Percentiles rank a stretch among this genome's conserved stretches.
Conservation (phyloP, 345 rosid species). For the Iberis pinnata region DNA sequence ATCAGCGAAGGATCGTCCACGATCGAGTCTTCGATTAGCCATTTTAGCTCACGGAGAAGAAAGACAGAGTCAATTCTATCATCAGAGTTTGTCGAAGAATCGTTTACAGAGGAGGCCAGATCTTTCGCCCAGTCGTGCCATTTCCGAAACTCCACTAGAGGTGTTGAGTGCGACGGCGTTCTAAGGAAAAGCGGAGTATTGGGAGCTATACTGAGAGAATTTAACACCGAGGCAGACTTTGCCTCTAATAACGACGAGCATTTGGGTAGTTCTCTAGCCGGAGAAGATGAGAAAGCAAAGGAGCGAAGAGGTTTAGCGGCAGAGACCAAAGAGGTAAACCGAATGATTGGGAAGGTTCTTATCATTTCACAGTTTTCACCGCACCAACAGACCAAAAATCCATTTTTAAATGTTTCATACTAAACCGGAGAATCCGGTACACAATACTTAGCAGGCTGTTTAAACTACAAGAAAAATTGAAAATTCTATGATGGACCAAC, state of each 20-base stretch:
- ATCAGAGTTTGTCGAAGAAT: conserved; percentile 40
- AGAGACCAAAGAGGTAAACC: conserved; percentile 22
- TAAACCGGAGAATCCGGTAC: conserved; percentile 24
- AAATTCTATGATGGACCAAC: too few relatives aligned
- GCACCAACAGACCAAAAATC: conserved; percentile 11
- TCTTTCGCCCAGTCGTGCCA: conserved; percentile 78
- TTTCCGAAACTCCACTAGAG: conserved; percentile 47
- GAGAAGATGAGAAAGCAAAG: conserved; percentile 22
- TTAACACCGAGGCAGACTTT: neutral
- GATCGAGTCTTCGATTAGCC: conserved; percentile 70
- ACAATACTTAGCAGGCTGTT: too few relatives aligned
- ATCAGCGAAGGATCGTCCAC: conserved; percentile 35
- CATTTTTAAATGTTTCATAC: conserved; percentile 15
- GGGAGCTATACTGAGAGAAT: conserved; percentile 24
- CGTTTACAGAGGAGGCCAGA: conserved; percentile 52
- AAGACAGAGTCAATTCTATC: conserved; percentile 56
- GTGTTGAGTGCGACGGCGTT: conserved; percentile 36
- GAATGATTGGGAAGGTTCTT: conserved; percentile 21
- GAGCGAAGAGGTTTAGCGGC: conserved; percentile 22
- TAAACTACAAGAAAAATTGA: too few relatives aligned
- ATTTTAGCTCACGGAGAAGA: conserved; percentile 63
- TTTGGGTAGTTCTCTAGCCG: conserved; percentile 25
- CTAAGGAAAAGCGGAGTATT: conserved; percentile 49
- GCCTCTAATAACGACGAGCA: neutral
- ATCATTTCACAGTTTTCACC: conserved; percentile 30